These are phyloP conservation scores for Limnanthes douglasii DNA, from an alignment of 345 rosid species.

Conservation along the genomic window DNA sequence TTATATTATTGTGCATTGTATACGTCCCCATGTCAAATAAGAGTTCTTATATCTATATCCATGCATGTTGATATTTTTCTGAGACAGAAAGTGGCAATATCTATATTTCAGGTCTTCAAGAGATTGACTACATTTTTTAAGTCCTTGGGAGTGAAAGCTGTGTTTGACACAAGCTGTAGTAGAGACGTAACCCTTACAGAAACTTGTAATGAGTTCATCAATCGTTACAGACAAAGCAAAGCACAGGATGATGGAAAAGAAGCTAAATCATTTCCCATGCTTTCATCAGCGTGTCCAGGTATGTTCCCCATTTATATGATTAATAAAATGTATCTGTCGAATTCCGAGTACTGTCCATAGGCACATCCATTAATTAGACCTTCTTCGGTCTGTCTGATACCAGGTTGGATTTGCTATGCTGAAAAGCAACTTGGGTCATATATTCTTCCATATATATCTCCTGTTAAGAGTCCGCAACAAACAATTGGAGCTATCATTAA, in stretches of 20 bases:
- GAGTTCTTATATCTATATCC: too few species aligned
- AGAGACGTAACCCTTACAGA: constrained; percentile 70
- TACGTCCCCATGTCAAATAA: too few species aligned
- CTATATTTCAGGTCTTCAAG: constrained; percentile 39
- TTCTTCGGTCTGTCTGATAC: constrained; percentile 4
- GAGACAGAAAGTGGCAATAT: background rate
- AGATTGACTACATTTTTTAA: constrained; percentile 72
- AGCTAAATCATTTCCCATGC: constrained; percentile 47
- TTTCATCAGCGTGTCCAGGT: constrained; percentile 96
- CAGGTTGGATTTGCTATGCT: constrained; percentile 99
- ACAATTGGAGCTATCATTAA: constrained; percentile 75
- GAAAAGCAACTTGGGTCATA: constrained; percentile 83
- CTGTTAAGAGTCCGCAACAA: constrained; percentile 96
- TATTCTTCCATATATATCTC: constrained; percentile 70
- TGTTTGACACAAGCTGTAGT: constrained; percentile 76
- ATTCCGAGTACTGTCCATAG: constrained; percentile 4
- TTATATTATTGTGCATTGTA: too few species aligned
- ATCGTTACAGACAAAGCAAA: constrained; percentile 41
- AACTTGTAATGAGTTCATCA: constrained; percentile 76
- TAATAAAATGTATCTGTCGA: background rate
- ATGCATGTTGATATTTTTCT: background rate
- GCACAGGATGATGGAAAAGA: constrained; percentile 19
- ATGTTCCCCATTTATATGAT: constrained; percentile 4
- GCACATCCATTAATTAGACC: constrained; percentile 1
- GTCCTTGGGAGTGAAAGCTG: constrained; percentile 74